Conservation (phyloP, 768 basidiomycete genomes). For the Strobilomyces dryophilus region DNA sequence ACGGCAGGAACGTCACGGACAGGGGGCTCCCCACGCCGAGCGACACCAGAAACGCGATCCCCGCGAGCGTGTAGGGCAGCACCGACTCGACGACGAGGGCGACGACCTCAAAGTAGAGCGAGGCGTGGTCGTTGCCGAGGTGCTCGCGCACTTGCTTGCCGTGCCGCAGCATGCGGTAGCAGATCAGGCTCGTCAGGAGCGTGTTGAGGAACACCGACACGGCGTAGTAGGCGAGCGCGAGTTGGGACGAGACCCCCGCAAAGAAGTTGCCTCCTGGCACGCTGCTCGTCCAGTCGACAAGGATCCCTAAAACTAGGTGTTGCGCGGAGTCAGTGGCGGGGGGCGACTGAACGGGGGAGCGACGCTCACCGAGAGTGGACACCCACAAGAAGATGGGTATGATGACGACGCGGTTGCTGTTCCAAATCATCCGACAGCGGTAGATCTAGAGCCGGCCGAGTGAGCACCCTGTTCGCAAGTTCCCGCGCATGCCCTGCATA, state of each 20-base stretch:
- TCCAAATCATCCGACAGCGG: not conserved
- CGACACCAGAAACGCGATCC: slow-evolving; percentile 21
- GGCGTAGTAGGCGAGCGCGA: slow-evolving; percentile 18
- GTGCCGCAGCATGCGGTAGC: slow-evolving; percentile 16
- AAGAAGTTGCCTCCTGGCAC: slow-evolving; percentile 13
- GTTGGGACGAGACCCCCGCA: slow-evolving; percentile 1
- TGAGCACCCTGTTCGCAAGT: too few species aligned
- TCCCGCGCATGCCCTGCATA: not conserved
- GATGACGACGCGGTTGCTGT: not conserved
- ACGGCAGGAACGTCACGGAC: slow-evolving; percentile 5
- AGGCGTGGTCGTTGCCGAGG: slow-evolving; percentile 19
- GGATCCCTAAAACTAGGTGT: not conserved
- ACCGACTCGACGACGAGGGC: slow-evolving; percentile 21
- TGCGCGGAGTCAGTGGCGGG: not conserved
- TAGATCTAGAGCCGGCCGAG: not conserved
- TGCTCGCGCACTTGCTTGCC: not conserved
- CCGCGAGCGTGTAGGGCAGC: slow-evolving; percentile 21
- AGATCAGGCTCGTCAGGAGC: slow-evolving; percentile 19
- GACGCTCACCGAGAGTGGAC: not conserved
- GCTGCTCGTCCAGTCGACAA: not conserved
- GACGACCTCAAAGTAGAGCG: slow-evolving; percentile 11
- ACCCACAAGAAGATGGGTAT: not conserved
- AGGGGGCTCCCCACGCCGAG: slow-evolving; percentile 13
- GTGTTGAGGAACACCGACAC: slow-evolving; percentile 17
- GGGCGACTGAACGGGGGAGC: not conserved